Conservation (phyloP, 805 yeast genomes). For the Wickerhamiella azymoides region DNA sequence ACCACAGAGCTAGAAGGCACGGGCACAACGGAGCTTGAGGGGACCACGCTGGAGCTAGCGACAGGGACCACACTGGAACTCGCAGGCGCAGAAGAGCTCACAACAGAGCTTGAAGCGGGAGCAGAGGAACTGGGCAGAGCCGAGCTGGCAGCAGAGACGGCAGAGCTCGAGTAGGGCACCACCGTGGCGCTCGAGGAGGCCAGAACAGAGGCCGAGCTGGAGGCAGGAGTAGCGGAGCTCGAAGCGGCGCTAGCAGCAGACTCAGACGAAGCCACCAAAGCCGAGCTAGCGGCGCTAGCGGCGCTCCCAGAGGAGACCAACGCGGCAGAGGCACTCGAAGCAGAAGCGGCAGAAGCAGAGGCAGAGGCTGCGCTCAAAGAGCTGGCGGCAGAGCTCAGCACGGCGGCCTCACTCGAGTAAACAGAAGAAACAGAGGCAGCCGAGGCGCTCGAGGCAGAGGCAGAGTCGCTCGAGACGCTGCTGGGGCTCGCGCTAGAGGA, state of each 20-base stretch:
- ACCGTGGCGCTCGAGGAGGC: too few relatives aligned
- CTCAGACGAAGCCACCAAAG: background rate
- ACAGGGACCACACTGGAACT: background rate
- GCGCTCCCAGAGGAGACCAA: conserved; percentile 24
- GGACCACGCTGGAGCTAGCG: background rate
- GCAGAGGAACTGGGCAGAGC: background rate
- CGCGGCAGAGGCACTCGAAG: conserved; percentile 13
- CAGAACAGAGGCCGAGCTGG: background rate
- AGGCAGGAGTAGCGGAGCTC: background rate
- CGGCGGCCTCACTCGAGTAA: conserved; percentile 8
- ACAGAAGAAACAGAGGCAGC: conserved; percentile 12
- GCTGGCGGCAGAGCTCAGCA: conserved; percentile 5
- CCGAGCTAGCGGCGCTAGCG: conserved; percentile 24
- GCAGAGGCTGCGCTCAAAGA: background rate
- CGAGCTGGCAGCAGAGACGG: background rate
- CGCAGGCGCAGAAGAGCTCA: background rate
- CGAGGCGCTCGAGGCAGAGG: conserved; percentile 1
- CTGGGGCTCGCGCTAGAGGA: background rate
- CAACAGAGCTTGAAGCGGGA: too few relatives aligned
- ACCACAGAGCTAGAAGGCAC: background rate
- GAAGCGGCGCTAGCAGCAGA: background rate
- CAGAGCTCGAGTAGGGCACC: too few relatives aligned
- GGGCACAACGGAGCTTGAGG: background rate
- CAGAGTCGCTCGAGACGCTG: background rate
- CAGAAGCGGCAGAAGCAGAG: background rate